Base-by-base conservation (phyloP, 2,329 filamentous ascomycete species). In the Aspergillus sp. region DNA sequence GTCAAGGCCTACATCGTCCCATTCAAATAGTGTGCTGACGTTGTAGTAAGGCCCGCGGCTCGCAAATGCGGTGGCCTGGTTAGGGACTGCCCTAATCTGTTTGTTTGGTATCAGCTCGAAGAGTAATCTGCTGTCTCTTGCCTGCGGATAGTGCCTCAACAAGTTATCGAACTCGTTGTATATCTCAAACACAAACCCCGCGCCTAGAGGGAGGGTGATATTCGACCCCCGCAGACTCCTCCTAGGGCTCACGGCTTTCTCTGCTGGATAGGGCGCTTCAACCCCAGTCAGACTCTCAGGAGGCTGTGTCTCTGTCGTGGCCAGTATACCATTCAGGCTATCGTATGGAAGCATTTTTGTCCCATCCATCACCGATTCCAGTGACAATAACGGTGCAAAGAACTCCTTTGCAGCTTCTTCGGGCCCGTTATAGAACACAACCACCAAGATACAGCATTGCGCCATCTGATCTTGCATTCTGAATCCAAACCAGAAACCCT, bases 11-110 rank as follows among this genome's bases (percentile, higher is more conserved):
- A 54, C 42, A 12, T 61, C 56, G 15, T 49, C 40, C 59, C 59
- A 63, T 13, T 55, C 45, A 20, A 63, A 57, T 4, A 59, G 12
- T 20, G 44, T 47, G 17, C 53, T 52, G 2, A 57, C 61, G n/a
- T 61, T 63, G 41, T 61, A 59, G 30, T 56, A 59, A 3, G 44
- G 51, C 3, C 59, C 59, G 8, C 61, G 61, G 22, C 47, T 63
- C 4, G 61, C 48, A 46, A 52, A 63, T 5, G 61, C 54, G 4
- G 56, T 61, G n/a, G 46, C 51, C 5, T 54, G 48, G 20, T 45
- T 42, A 15, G 59, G 39, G 6, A 58, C 45, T 37, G 51, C 27
- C 5, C 19, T 44, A 5, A 57, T 44, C 44, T 59, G 27, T 12
- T 17, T 39, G 45, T 61, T 51, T n/a, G 61, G 59, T 15, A 61